These are phyloP conservation scores for Tagetes patula DNA, from an alignment of 129 eudicot genomes.

Conservation along the genomic window DNA sequence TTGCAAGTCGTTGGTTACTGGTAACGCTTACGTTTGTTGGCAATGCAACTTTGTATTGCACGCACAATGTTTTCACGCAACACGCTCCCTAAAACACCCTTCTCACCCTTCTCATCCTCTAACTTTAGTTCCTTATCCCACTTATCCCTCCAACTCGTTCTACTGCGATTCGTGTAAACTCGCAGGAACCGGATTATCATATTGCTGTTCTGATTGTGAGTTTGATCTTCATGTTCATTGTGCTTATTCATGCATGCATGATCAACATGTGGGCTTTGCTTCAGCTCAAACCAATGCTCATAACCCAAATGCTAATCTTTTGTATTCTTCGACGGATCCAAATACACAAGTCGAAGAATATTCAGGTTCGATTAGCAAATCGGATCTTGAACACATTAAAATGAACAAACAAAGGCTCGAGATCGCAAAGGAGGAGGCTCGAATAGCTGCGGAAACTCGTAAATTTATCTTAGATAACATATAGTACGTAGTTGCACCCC, in stretches of 20 bases:
- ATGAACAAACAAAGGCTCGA: conserved; percentile 16
- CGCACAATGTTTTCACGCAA: conserved; percentile 52
- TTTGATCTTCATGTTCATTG: conserved; percentile 75
- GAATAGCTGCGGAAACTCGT: conserved; percentile 17
- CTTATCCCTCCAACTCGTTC: conserved; percentile 64
- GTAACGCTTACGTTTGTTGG: conserved; percentile 29
- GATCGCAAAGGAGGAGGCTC: conserved; percentile 19
- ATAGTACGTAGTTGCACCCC: conserved; percentile 5
- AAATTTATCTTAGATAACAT: conserved; percentile 1
- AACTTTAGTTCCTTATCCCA: conserved; percentile 60
- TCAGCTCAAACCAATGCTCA: neutral
- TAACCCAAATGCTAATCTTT: conserved; percentile 9
- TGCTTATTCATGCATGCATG: conserved; percentile 30
- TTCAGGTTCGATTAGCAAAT: neutral
- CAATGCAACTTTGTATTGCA: conserved; percentile 38
- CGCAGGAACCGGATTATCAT: conserved; percentile 52
- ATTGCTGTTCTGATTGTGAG: conserved; percentile 58
- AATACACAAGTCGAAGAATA: neutral
- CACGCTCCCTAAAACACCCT: conserved; percentile 54
- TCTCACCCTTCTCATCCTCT: conserved; percentile 66
- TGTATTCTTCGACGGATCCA: conserved; percentile 21
- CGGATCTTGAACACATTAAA: conserved; percentile 16
- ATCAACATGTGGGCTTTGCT: conserved; percentile 10
- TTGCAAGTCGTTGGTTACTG: conserved; percentile 29
- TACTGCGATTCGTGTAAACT: conserved; percentile 52